Evolutionary conservation across 495 filamentous ascomycete species (phyloP), one percentile per base, ranked within the genome.

Genomic region (Cetradonia linearis): DNA sequence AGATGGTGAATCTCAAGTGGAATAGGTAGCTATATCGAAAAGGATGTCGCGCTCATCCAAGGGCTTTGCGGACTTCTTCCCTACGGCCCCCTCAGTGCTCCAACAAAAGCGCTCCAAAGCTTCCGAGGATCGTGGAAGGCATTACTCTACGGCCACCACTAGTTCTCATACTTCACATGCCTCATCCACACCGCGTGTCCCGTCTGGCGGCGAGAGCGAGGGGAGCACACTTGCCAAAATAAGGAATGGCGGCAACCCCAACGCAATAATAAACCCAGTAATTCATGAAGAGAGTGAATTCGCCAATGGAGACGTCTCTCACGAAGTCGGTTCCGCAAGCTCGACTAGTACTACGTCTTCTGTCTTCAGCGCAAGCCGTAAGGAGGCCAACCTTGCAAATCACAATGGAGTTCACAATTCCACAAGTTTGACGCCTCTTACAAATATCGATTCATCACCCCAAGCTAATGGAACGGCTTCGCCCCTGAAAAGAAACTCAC

Each of bases 41-140:
- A 78, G 62, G 59, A 89, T 88, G 87, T 87, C 89, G 81, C 86
- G 86, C 77, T 83, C 86, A 67, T 78, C 83, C 67, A 86, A 87
- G 77, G 83, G 87, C 70, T 93, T 89, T 81, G 87, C 87, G 70
- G 83, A 90, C 73, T 94, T 90, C 78, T 95, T 94, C 71, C 89
- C 91, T 62, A 82, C 86, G 70, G 91, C 91, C 63, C 88, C 91
- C 63, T 83, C 80, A 55, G 79, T 85, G 62, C 77, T 86, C 37
- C 76, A 77, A 63, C 77, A 78, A 67, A 81, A 75, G 70, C 77
- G 77, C 70, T 65, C 72, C 67, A 72, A 73, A 68, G 63, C 70
- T 58, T 69, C 71, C 54, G 66, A 71, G 67, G 72, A 78, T 64
- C 73, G 72, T 64, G 69, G 72, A 65, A 67, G 71, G 71, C 52